Conservation (phyloP, 495 filamentous ascomycete genomes). For the Lichenothelia convexa region DNA sequence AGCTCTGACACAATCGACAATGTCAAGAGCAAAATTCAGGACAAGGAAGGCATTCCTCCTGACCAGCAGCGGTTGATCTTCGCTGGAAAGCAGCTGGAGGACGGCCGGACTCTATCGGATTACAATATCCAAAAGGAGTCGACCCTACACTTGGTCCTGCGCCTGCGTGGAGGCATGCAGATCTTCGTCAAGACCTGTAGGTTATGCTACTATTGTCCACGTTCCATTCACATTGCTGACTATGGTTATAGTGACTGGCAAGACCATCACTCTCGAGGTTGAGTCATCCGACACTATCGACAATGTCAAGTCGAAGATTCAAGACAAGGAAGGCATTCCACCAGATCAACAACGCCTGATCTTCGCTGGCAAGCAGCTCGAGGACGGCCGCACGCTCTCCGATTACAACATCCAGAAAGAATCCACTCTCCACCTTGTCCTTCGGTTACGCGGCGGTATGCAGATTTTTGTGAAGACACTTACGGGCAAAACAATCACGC, state of each 20-base stretch:
- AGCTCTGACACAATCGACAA: constrained; percentile 97
- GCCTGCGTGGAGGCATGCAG: constrained; percentile 97
- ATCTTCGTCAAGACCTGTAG: constrained; percentile 51
- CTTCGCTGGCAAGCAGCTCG: constrained; percentile 56
- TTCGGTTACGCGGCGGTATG: constrained; percentile 59
- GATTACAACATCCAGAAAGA: constrained; percentile 65
- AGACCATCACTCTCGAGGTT: constrained; percentile 97
- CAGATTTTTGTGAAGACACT: constrained; percentile 59
- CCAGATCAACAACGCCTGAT: constrained; percentile 62
- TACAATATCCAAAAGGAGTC: constrained; percentile 99
- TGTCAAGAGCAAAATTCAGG: constrained; percentile 97
- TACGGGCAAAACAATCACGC: constrained; percentile 53
- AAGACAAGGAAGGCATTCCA: constrained; percentile 64
- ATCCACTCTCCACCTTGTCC: constrained; percentile 49
- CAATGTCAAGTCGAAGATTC: constrained; percentile 74
- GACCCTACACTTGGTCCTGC: constrained; percentile 87
- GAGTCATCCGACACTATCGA: constrained; percentile 93
- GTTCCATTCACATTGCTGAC: constrained; percentile 14
- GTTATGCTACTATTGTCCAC: constrained; percentile 17
- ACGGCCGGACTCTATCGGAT: constrained; percentile 87
- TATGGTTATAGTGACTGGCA: constrained; percentile 74
- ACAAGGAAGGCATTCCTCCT: constrained; percentile 97
- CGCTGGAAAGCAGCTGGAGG: constrained; percentile 94
- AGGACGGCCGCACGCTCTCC: constrained; percentile 51
- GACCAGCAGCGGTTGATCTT: constrained; percentile 99